Conservation (phyloP, 192 early-diverging fungal genomes). For the Diversispora eburnea region DNA sequence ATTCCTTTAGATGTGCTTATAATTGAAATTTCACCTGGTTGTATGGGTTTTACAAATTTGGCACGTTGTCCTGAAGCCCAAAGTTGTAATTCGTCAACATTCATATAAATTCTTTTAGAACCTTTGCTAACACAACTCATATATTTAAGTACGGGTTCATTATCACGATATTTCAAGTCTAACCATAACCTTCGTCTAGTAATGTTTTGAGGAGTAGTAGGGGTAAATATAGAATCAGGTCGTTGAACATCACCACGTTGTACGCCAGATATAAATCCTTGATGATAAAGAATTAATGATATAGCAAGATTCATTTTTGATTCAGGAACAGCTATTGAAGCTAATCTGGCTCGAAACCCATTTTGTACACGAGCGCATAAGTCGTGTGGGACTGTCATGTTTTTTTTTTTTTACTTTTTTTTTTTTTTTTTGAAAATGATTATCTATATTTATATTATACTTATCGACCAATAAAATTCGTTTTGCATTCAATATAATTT, state of each 20-base stretch:
- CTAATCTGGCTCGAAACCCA: constrained; percentile 77
- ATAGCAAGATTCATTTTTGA: constrained; percentile 85
- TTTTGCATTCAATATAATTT: too few relatives aligned
- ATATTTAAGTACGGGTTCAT: constrained; percentile 70
- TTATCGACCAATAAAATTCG: too few relatives aligned
- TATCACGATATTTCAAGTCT: constrained; percentile 87
- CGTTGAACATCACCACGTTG: constrained; percentile 72
- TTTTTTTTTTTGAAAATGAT: too few relatives aligned
- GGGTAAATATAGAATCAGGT: constrained; percentile 67
- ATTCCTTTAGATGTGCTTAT: constrained; percentile 83
- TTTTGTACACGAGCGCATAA: constrained; percentile 89
- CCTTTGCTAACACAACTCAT: constrained; percentile 87
- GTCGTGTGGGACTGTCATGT: constrained; percentile 78
- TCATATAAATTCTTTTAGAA: constrained; percentile 74
- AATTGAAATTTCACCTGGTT: constrained; percentile 89
- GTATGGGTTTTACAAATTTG: constrained; percentile 76
- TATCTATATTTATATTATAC: too few relatives aligned
- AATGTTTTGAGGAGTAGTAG: constrained; percentile 78
- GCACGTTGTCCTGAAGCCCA: constrained; percentile 70
- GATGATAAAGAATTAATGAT: constrained; percentile 79
- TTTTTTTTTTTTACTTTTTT: too few relatives aligned
- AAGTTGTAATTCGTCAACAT: constrained; percentile 72
- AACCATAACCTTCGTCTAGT: constrained; percentile 89
- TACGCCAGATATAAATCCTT: constrained; percentile 85
- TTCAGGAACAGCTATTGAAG: constrained; percentile 82